Evolutionary conservation across 345 rosid genomes (phyloP), one percentile per base, ranked within the genome.

Genomic region (Salix arbutifolia): DNA sequence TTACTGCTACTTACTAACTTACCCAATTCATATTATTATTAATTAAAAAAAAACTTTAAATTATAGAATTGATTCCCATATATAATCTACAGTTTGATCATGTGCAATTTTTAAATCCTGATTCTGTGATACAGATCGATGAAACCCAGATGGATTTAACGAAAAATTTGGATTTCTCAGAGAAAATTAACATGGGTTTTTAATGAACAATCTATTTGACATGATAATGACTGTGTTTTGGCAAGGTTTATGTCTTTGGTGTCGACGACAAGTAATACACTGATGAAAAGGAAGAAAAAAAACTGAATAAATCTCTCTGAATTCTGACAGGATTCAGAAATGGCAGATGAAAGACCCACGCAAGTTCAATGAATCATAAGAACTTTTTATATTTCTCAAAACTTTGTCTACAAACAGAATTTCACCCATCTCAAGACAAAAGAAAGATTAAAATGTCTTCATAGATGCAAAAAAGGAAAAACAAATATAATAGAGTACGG

Each of bases 191-290:
- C n/a, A n/a, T n/a, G n/a, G n/a, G n/a, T n/a, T n/a, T 53, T 40
- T 53, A 48, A 71, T 71, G 65, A 76, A 83, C 65, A 78, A 79
- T 80, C 79, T 81, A 79, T 26, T 44, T 30, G 16, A 67, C 69
- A 74, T 28, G 26, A 64, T 26, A 65, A 35, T 73, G 81, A 74
- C 82, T n/a, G n/a, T 72, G 69, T 80, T 76, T 65, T 65, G 78
- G 64, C 85, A n/a, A 84, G 89, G 79, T 77, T 80, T 53, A 52
- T 82, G 81, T 85, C 85, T 81, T 78, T 72, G 79, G 73, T 67
- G 35, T 74, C 52, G 48, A 65, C 44, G 83, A 87, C 88, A 73
- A 11, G 37, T 26, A 19, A 18, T 31, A 19, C 48, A 71, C 62
- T 56, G 66, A 67, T 74, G 38, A 1, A 35, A 17, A 38, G 72